Base-by-base conservation (phyloP, 169 alveolate species). In the Toxoplasma gondii region DNA sequence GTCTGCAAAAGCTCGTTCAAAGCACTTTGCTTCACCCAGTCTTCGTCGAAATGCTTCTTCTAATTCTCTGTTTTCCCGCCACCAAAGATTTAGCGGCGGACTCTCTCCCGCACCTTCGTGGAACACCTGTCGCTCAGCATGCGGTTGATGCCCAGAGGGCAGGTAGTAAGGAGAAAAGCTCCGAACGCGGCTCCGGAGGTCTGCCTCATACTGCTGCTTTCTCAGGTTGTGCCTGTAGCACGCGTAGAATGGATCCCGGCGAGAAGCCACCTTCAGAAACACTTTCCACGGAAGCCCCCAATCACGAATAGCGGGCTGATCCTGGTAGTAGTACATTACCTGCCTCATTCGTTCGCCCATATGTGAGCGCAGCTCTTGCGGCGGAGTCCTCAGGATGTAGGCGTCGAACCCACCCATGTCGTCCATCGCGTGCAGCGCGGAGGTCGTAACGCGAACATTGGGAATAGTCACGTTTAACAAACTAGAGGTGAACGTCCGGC, bases 381-480 rank as follows among this genome's bases (percentile, higher is more conserved):
- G 99, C 34, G 98, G 95, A 0, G 98, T 97, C 84, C 97, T 96
- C 91, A 97, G 94, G 38, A 98, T 96, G 92, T 98, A 98, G 84
- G 96, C 97, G 90, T 98, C 99, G 94, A 98, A 97, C 0, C 99
- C 99, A 0, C 99, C 99, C 86, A 95, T 96, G 78, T 96, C 97
- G 91, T 98, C 98, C 84, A 98, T 98, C 58, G 98, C 99, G 93
- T 97, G 98, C 19, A 97, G 94, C 41, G 98, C 98, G 90, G 94
- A 96, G 34, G 98, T 97, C 64, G 98, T 97, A 0, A 97, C 97
- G 36, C 98, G 93, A 36, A 98, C 97, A 92, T 96, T 97, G 82
- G 98, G 97, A 36, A 97, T 92, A 1, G 96, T 96, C 41, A 97
- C 95, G 87, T 97, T 97, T 91, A 97, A 95, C 45, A 43, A 34